Conservation (phyloP, 2,329 filamentous ascomycete species). For the Pseudopithomyces chartarum region DNA sequence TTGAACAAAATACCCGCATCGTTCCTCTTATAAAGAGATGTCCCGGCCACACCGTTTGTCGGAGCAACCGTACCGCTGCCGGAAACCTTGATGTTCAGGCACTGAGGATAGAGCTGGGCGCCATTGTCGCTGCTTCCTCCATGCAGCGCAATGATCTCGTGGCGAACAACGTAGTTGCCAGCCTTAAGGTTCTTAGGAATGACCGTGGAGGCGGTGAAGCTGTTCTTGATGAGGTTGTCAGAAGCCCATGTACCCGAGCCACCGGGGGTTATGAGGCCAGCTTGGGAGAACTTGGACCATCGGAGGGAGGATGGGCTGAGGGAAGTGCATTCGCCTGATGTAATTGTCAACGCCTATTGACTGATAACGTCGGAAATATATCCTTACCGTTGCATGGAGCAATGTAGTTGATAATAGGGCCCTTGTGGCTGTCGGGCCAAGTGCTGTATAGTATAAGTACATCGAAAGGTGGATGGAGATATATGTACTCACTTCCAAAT, state of each 20-base stretch:
- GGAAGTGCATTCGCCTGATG: conserved; percentile 38
- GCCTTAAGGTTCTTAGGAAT: conserved; percentile 51
- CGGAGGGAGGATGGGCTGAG: conserved; percentile 26
- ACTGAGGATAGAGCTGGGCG: conserved; percentile 59
- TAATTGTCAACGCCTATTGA: neutral
- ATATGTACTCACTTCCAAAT: conserved; percentile 32
- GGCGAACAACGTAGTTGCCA: conserved; percentile 60
- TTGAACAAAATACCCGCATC: conserved; percentile 53
- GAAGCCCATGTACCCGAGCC: conserved; percentile 37
- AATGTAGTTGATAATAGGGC: conserved; percentile 47
- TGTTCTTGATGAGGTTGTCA: conserved; percentile 47
- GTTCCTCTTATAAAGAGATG: conserved; percentile 47
- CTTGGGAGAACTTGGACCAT: conserved; percentile 44
- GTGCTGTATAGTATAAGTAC: conserved; percentile 16
- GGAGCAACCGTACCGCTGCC: conserved; percentile 49
- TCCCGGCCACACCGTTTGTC: conserved; percentile 45
- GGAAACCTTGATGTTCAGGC: conserved; percentile 55
- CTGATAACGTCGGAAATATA: neutral
- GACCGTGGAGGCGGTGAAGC: conserved; percentile 52
- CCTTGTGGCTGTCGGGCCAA: conserved; percentile 44
- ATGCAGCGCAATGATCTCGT: conserved; percentile 59
- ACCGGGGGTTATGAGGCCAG: conserved; percentile 29
- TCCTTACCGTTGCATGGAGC: conserved; percentile 39
- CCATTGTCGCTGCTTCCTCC: conserved; percentile 49
- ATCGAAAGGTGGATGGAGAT: no score